Conservation (phyloP, 495 filamentous ascomycete genomes). For the Hyaloscypha finlandica region DNA sequence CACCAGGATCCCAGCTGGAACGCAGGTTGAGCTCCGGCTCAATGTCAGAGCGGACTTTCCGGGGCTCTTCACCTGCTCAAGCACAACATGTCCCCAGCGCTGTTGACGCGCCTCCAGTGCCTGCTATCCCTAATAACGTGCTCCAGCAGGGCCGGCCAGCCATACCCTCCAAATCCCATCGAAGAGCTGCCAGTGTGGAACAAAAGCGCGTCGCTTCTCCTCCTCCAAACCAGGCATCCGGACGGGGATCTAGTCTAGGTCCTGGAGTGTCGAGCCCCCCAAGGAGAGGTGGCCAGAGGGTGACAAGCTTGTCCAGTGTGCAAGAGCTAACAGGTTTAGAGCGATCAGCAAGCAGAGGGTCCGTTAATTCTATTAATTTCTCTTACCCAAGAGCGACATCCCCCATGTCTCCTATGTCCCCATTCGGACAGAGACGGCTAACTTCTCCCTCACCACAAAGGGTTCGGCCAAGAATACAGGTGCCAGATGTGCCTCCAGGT, state of each 20-base stretch:
- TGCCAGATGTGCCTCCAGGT: slow-evolving; percentile 24
- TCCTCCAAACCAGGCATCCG: slow-evolving; percentile 40
- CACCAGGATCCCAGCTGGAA: slow-evolving; percentile 49
- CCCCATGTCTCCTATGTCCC: slow-evolving; percentile 27
- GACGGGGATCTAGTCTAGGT: slow-evolving; percentile 49
- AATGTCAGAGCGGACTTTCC: slow-evolving; percentile 85
- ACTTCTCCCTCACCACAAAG: slow-evolving; percentile 32
- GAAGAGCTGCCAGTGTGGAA: slow-evolving; percentile 57
- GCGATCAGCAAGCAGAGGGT: slow-evolving; percentile 62
- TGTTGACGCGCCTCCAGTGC: slow-evolving; percentile 69
- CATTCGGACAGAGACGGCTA: slow-evolving; percentile 28
- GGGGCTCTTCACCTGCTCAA: slow-evolving; percentile 64
- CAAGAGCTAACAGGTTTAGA: slow-evolving; percentile 39
- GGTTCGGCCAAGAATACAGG: slow-evolving; percentile 10
- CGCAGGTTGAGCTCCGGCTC: slow-evolving; percentile 72
- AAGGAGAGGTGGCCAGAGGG: slow-evolving; percentile 24
- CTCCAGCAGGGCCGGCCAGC: background rate
- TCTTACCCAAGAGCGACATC: slow-evolving; percentile 62
- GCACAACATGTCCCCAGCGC: slow-evolving; percentile 26
- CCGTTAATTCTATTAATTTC: slow-evolving; percentile 87
- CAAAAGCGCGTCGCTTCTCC: slow-evolving; percentile 50
- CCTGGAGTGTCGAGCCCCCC: slow-evolving; percentile 18
- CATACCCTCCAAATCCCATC: slow-evolving; percentile 35
- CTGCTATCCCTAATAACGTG: slow-evolving; percentile 61
- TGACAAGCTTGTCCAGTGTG: slow-evolving; percentile 28